Evolutionary conservation across 495 filamentous ascomycete species (phyloP).

Genomic region (Penicillium parvum): DNA sequence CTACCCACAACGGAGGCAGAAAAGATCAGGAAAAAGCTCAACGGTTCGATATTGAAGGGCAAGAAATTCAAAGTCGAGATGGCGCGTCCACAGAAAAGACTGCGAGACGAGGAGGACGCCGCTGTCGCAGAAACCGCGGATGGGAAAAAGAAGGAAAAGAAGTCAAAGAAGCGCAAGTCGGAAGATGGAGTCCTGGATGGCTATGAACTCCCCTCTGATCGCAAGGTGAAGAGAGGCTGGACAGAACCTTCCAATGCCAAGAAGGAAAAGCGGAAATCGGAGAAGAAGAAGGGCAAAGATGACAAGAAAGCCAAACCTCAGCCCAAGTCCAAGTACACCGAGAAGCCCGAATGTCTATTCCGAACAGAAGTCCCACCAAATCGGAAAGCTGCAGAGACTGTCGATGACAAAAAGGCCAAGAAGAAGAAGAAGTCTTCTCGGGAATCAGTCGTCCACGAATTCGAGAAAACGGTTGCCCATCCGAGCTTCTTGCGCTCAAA

Average conservation of each 20-base stretch:
- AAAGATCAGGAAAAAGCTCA: constrained; percentile 87
- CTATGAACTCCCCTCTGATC: constrained; percentile 62
- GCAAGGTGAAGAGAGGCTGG: constrained; percentile 90
- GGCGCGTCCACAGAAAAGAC: constrained; percentile 58
- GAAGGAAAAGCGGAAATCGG: constrained; percentile 43
- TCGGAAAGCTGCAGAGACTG: constrained; percentile 23
- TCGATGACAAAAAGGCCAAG: constrained; percentile 41
- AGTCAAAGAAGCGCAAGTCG: constrained; percentile 60
- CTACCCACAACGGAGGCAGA: constrained; percentile 76
- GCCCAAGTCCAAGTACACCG: constrained; percentile 71
- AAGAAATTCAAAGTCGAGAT: constrained; percentile 78
- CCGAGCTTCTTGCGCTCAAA: constrained; percentile 65
- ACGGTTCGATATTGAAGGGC: constrained; percentile 81
- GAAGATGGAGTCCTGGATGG: constrained; percentile 62
- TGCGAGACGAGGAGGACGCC: constrained; percentile 30
- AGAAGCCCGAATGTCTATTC: constrained; percentile 74
- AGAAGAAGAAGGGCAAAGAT: constrained; percentile 46
- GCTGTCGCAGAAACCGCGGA: constrained; percentile 17
- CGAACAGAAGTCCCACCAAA: constrained; percentile 71
- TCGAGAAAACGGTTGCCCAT: constrained; percentile 70
- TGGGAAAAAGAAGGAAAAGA: constrained; percentile 38
- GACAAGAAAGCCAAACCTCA: constrained; percentile 55
- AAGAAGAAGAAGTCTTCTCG: constrained; percentile 49
- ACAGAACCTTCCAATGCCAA: constrained; percentile 57
- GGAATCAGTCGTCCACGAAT: constrained; percentile 73